These are phyloP conservation scores for Botrytis sinoallii DNA, from an alignment of 2,329 filamentous ascomycete genomes.

Conservation along the genomic window DNA sequence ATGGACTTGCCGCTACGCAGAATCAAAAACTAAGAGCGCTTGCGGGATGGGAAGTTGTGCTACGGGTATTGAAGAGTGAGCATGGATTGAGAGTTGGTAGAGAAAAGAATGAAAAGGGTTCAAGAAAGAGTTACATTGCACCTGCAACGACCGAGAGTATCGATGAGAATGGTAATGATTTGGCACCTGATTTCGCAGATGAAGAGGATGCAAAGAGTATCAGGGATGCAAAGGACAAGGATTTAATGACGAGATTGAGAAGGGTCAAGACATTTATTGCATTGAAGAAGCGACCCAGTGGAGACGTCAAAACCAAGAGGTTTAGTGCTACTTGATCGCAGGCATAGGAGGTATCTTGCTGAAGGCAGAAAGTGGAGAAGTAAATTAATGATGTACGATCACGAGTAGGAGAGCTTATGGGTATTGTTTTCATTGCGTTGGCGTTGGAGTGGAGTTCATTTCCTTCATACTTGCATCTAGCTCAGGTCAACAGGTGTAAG, in stretches of 20 bases:
- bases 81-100: slow-evolving; percentile 37
- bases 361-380: not conserved
- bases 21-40: slow-evolving; percentile 36
- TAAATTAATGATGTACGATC: slow-evolving; percentile 3
- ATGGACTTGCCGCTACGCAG: slow-evolving; percentile 38
- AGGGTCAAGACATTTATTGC: slow-evolving; percentile 71
- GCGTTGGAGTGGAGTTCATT: not conserved
- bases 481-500: not conserved
- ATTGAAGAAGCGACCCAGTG: slow-evolving; percentile 48
- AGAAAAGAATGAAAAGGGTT: slow-evolving; percentile 22
- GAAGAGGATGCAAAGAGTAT: slow-evolving; percentile 41
- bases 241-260: slow-evolving; percentile 68
- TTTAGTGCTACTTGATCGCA: slow-evolving; percentile 7
- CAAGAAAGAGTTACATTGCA: slow-evolving; percentile 12
- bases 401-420: not conserved
- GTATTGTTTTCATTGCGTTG: slow-evolving; percentile 1
- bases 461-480: not conserved
- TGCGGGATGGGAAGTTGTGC: slow-evolving; percentile 54
- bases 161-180: slow-evolving; percentile 13
- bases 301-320: slow-evolving; percentile 13
- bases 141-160: not conserved
- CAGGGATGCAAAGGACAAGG: slow-evolving; percentile 62
- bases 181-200: slow-evolving; percentile 28
- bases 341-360: not conserved
- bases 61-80: slow-evolving; percentile 56